phyloP scores from a whole-genome alignment of 805 yeast genomes.

The Starmerella stigmatis region DNA sequence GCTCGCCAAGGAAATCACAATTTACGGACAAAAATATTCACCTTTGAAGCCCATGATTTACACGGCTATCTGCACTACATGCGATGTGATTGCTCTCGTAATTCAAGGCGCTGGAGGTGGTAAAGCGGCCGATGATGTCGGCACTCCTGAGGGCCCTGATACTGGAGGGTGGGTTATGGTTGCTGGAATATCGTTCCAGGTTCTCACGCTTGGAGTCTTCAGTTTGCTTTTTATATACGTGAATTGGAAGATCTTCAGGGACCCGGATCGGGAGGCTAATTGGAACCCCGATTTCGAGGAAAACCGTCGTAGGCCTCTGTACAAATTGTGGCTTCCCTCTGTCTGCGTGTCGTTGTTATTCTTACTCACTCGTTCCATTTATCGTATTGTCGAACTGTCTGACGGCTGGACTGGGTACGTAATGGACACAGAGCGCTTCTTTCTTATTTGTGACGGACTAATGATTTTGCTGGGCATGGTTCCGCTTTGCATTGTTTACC shows the following conservation, averaged over 20 bases:
- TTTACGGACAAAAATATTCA: conserved; percentile 50
- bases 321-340: conserved; percentile 25
- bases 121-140: conserved; percentile 39
- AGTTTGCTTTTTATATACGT: conserved; percentile 42
- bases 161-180: conserved; percentile 61
- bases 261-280: conserved; percentile 3
- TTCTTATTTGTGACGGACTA: conserved; percentile 51
- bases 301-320: conserved; percentile 19
- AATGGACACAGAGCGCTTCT: conserved; percentile 49
- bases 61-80: conserved; percentile 51
- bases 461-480: conserved; percentile 46
- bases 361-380: conserved; percentile 57
- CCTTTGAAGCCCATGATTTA: conserved; percentile 46
- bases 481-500: conserved; percentile 47
- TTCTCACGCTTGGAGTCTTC: conserved; percentile 55
- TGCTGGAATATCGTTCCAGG: conserved; percentile 71
- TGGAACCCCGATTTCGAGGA: conserved; percentile 20
- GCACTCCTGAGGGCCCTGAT: conserved; percentile 31
- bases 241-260: conserved; percentile 9
- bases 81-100: conserved; percentile 54
- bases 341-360: conserved; percentile 37
- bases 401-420: conserved; percentile 64
- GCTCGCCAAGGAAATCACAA: conserved; percentile 53
- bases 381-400: conserved; percentile 60
- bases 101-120: conserved; percentile 76